Evolutionary conservation across 345 rosid species (phyloP), one percentile per base, ranked within the genome.

Genomic region (Linum trigynum): DNA sequence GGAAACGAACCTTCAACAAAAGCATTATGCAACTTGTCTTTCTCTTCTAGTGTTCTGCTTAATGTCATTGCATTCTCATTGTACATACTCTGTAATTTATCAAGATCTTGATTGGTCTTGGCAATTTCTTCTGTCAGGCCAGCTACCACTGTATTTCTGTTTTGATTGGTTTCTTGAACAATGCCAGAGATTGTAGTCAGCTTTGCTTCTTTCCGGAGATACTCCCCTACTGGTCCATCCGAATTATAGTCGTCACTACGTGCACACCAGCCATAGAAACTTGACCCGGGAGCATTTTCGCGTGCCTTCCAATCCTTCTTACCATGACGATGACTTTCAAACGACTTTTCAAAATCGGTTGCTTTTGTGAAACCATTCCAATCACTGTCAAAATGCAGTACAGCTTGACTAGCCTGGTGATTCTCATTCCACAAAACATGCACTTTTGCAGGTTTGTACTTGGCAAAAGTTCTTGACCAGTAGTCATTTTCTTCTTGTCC

Each of bases 221-320:
- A 79, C 63, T 85, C 84, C 42, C 97, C 96, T 3, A 92, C 60
- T 14, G 82, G 81, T 17, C 91, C 96, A 51, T 68, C 68, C 12
- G 80, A 72, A 56, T 77, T 32, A 58, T 76, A 76, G 67, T 92
- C 98, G 57, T 85, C 92, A 2, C 81, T 80, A 36, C 89, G 91
- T 5, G 96, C 98, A 77, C 81, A 75, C 98, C 98, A 92, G 2
- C 88, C 97, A 72, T 81, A 92, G 23, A 73, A 72, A 48, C 65
- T 71, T 9, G 79, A 64, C 37, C 70, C 85, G 41, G 80, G 83
- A 50, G 60, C 38, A 4, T 65, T 42, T 58, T 69, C 76, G 63
- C 57, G 71, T 23, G 60, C 81, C 15, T 41, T 67, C 97, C 96
- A 90, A 39, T 84, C 82, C 68, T 67, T 84, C 70, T 77, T 88